phyloP scores from a whole-genome alignment of 179 eudicot species.

The Heliamphora pulchella region DNA sequence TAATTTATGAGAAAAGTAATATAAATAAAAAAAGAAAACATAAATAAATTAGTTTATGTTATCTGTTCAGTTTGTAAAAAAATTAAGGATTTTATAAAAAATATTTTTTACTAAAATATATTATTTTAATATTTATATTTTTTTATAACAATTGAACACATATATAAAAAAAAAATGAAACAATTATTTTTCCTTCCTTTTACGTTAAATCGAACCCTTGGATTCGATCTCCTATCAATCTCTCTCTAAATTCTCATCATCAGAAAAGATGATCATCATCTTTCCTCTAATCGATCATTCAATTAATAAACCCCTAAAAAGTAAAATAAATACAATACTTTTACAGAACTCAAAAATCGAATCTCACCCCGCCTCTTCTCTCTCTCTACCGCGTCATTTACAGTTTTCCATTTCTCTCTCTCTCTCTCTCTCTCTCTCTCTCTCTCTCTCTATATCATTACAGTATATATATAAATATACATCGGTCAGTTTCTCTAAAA shows the following conservation, averaged over 20 bases:
- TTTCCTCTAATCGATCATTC: neutral
- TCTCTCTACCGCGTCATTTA: slow-evolving; percentile 12
- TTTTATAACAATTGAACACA: too few relatives aligned
- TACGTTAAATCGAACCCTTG: too few relatives aligned
- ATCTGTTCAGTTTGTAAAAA: too few relatives aligned
- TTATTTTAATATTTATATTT: too few relatives aligned
- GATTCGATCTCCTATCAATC: neutral
- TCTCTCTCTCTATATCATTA: slow-evolving; percentile 2
- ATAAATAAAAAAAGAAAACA: too few relatives aligned
- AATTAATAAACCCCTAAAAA: neutral
- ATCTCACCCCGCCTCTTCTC: slow-evolving; percentile 24
- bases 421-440: slow-evolving; percentile 8
- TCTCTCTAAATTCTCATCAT: too few relatives aligned
- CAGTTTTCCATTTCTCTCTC: slow-evolving; percentile 16
- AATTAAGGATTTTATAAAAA: too few relatives aligned
- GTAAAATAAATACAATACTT: neutral
- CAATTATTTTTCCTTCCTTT: too few relatives aligned
- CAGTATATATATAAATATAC: neutral
- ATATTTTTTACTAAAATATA: too few relatives aligned
- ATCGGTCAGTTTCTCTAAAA: neutral
- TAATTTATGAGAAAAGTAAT: too few relatives aligned
- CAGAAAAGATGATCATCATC: neutral
- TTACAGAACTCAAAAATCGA: slow-evolving; percentile 10
- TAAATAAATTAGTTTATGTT: too few relatives aligned
- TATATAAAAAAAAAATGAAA: too few relatives aligned